Conservation (phyloP, 352 stramenopile genomes). For the Peronospora farinosa region DNA sequence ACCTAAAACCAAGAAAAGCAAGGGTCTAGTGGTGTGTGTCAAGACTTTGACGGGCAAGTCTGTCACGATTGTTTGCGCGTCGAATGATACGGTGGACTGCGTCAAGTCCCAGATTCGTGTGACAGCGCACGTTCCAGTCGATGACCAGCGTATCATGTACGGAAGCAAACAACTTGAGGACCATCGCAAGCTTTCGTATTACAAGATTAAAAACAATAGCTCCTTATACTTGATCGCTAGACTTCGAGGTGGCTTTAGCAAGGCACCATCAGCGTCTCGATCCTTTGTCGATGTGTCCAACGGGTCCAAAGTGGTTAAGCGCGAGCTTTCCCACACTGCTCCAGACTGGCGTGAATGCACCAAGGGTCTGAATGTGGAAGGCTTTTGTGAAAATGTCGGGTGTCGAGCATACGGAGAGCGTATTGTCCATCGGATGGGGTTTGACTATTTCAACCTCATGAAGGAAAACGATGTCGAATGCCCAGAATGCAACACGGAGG, state of each 20-base stretch:
- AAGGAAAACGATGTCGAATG: conserved; percentile 14
- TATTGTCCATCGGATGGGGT: conserved; percentile 16
- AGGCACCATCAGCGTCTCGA: too few species aligned
- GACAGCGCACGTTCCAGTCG: conserved; percentile 1
- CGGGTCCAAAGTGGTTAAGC: conserved; percentile 7
- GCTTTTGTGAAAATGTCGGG: conserved; percentile 7
- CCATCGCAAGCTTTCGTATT: background rate
- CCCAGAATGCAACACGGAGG: conserved; percentile 5
- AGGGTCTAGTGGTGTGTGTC: background rate
- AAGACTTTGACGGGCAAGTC: background rate
- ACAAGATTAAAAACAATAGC: background rate
- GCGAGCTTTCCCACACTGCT: conserved; percentile 5
- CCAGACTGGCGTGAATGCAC: conserved; percentile 7
- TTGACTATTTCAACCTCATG: conserved; percentile 22
- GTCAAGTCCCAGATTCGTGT: conserved; percentile 10
- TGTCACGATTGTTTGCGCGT: background rate
- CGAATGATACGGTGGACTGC: conserved; percentile 3
- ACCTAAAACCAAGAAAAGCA: background rate
- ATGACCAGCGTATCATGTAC: conserved; percentile 7
- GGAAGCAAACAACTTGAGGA: conserved; percentile 1
- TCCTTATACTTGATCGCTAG: background rate
- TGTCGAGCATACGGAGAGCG: conserved; percentile 18
- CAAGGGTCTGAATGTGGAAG: conserved; percentile 33
- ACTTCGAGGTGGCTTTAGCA: background rate
- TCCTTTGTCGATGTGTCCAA: conserved; percentile 30